A percentile compares a stretch with the other conserved stretches of the same genome.
phyloP scores from a whole-genome alignment of 2,329 filamentous ascomycete genomes.

The Magnaporthiopsis poae region DNA sequence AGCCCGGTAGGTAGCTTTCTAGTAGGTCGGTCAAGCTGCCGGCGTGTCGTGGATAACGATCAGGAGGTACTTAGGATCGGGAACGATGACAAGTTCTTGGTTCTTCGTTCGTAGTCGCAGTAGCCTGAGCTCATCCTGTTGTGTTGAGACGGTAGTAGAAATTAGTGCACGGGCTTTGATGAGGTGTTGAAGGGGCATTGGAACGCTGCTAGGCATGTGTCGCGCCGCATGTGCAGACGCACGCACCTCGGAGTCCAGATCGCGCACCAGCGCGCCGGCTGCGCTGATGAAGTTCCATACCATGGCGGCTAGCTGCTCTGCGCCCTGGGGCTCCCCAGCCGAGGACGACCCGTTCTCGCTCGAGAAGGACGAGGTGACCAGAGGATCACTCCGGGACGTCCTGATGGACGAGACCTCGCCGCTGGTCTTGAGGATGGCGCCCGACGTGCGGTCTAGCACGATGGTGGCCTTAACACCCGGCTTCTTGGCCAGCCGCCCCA shows the following conservation, averaged over 20 bases:
- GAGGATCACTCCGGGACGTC: constrained; percentile 23
- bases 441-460: constrained; percentile 61
- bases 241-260: constrained; percentile 63
- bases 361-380: constrained; percentile 2
- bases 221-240: constrained; percentile 13
- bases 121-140: constrained; percentile 64
- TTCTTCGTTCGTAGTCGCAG: constrained; percentile 72
- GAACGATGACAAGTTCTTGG: constrained; percentile 75
- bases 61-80: constrained; percentile 68
- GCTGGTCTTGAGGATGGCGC: constrained; percentile 64
- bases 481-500: constrained; percentile 65
- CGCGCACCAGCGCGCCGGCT: constrained; percentile 60
- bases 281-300: constrained; percentile 67
- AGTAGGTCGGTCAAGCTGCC: constrained; percentile 31
- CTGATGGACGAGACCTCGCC: constrained; percentile 56
- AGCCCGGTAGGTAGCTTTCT: too few species aligned
- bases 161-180: constrained; percentile 4
- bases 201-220: background rate
- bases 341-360: background rate
- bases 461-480: constrained; percentile 70
- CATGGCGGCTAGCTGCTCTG: constrained; percentile 64
- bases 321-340: constrained; percentile 33
- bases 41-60: constrained; percentile 77
- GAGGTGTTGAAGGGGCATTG: background rate
- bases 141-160: background rate